A percentile compares a stretch with the other conserved stretches of the same genome.
Conservation (phyloP, 768 basidiomycete species). For the Glaciozyma martinii region DNA sequence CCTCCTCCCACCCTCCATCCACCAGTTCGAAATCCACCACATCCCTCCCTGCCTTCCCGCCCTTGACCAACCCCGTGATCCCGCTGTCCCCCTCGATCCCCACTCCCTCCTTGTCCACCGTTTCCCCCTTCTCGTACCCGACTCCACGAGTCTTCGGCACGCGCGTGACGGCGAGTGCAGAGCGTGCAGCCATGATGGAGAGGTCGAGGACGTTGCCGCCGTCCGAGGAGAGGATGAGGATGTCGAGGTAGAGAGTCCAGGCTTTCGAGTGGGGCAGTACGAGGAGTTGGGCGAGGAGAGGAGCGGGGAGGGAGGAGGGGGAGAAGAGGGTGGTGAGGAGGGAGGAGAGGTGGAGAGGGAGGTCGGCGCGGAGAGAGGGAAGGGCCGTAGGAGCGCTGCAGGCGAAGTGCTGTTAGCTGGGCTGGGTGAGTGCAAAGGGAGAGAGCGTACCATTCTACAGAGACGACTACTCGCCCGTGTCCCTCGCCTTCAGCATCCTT, state of each 20-base stretch:
- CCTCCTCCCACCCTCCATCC: constrained; percentile 75
- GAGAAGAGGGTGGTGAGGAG: constrained; percentile 41
- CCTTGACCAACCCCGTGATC: constrained; percentile 55
- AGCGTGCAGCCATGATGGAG: constrained; percentile 66
- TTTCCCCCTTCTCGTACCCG: constrained; percentile 53
- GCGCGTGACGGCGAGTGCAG: constrained; percentile 70
- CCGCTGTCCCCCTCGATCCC: constrained; percentile 34
- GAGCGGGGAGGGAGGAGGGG: constrained; percentile 49
- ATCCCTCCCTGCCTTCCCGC: constrained; percentile 43
- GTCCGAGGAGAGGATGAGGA: constrained; percentile 54
- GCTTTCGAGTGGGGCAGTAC: constrained; percentile 54
- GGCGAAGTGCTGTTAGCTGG: neutral
- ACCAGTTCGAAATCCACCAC: constrained; percentile 76
- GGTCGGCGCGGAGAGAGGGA: constrained; percentile 56
- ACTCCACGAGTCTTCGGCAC: constrained; percentile 65
- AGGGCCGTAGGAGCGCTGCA: constrained; percentile 58
- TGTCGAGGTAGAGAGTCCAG: constrained; percentile 68
- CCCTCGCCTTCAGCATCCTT: constrained; percentile 40
- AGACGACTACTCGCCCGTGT: constrained; percentile 53
- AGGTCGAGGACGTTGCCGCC: constrained; percentile 49
- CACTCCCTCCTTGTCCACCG: constrained; percentile 28
- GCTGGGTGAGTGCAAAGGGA: neutral
- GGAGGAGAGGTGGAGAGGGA: constrained; percentile 41
- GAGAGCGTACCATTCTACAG: constrained; percentile 15
- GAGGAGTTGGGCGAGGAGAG: constrained; percentile 48